Conservation (phyloP, 2,329 filamentous ascomycete genomes). For the Claviceps quebecensis region DNA sequence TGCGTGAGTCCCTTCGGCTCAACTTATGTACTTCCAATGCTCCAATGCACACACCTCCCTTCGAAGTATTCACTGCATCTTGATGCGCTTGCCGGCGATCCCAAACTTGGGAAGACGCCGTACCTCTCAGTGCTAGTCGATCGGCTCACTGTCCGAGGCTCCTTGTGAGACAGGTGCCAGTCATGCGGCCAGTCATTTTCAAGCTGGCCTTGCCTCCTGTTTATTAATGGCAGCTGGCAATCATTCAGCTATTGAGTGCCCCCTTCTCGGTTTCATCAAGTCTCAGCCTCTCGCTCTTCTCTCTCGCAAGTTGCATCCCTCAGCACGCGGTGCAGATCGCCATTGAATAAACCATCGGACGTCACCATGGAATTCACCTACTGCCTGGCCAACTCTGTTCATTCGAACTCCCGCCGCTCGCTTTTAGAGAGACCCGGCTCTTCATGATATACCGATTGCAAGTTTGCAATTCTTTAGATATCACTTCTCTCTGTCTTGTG, state of each 20-base stretch:
- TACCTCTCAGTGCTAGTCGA: neutral
- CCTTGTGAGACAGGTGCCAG: neutral
- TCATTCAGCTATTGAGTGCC: neutral
- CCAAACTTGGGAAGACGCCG: neutral
- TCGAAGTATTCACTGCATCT: neutral
- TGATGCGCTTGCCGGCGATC: neutral
- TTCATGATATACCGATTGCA: too few relatives aligned
- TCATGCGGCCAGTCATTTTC: neutral
- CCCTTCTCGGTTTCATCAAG: neutral
- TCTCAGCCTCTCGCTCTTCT: neutral
- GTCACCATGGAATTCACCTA: too few relatives aligned
- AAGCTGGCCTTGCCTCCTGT: neutral
- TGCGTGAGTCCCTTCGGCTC: neutral
- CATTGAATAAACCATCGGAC: too few relatives aligned
- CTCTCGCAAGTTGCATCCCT: neutral
- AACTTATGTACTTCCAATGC: neutral
- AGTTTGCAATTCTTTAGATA: too few relatives aligned
- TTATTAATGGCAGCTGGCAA: neutral
- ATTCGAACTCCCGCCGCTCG: too few relatives aligned
- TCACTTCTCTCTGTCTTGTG: too few relatives aligned
- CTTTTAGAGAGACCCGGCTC: too few relatives aligned
- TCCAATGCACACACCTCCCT: neutral
- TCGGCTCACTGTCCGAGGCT: slow-evolving; percentile 1
- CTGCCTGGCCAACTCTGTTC: too few relatives aligned
- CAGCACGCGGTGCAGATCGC: neutral